phyloP scores from a whole-genome alignment of 2,329 filamentous ascomycete species.

The Monosporascus sp. region DNA sequence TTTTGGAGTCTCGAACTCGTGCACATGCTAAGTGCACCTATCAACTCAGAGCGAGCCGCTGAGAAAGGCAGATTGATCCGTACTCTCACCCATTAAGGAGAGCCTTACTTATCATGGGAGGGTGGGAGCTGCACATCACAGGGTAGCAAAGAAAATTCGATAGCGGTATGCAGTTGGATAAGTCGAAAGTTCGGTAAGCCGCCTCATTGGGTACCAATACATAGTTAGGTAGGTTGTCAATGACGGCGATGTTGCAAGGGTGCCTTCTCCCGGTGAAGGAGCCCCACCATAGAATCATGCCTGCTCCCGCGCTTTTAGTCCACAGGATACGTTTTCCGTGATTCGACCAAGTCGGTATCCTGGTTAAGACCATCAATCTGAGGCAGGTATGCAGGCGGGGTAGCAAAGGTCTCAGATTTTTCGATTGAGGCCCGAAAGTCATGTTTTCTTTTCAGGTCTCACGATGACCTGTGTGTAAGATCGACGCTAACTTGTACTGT shows the following conservation, averaged over 20 bases:
- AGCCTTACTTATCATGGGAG: too few relatives aligned
- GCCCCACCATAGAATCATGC: neutral
- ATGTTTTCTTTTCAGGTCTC: neutral
- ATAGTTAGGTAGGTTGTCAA: neutral
- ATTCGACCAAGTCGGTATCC: neutral
- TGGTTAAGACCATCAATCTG: neutral
- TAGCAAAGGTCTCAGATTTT: neutral
- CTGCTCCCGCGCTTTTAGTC: neutral
- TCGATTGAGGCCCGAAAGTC: neutral
- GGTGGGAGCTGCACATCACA: too few relatives aligned
- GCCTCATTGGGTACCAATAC: neutral
- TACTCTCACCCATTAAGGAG: too few relatives aligned
- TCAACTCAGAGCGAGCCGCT: too few relatives aligned
- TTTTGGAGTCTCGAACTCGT: too few relatives aligned
- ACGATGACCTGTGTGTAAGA: too few relatives aligned
- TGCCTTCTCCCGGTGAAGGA: neutral
- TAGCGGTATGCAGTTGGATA: neutral
- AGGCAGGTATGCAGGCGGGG: neutral
- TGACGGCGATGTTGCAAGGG: neutral
- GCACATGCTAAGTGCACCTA: too few relatives aligned
- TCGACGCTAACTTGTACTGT: too few relatives aligned
- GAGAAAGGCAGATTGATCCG: too few relatives aligned
- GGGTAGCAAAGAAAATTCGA: neutral
- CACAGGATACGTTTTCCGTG: neutral
- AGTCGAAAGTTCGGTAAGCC: neutral